Conservation (phyloP, 306 rosid species). For the Herpetospermum pedunculosum region DNA sequence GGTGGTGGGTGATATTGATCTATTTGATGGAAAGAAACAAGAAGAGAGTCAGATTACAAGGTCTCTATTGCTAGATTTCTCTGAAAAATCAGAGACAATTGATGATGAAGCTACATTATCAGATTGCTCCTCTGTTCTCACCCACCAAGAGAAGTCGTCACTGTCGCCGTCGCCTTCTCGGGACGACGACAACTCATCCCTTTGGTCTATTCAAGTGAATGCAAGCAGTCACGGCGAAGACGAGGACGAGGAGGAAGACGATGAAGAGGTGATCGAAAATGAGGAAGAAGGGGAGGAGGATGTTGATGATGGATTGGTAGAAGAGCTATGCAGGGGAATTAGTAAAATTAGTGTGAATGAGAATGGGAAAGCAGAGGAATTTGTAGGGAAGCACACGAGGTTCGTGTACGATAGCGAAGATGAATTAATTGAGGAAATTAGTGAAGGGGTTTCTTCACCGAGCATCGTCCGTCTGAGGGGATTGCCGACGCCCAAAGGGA, state of each 20-base stretch:
- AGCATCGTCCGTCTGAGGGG: conserved; percentile 48
- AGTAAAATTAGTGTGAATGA: conserved; percentile 52
- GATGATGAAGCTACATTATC: conserved; percentile 19
- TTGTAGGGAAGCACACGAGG: conserved; percentile 64
- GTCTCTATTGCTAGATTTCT: conserved; percentile 66
- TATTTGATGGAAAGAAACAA: conserved; percentile 24
- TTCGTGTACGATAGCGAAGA: conserved; percentile 77
- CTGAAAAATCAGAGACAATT: conserved; percentile 51
- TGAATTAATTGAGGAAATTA: conserved; percentile 45
- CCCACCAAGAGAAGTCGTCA: conserved; percentile 20
- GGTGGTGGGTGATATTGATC: conserved; percentile 23
- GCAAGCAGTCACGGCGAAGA: conserved; percentile 46
- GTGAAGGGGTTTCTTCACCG: conserved; percentile 28
- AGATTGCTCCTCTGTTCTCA: conserved; percentile 41
- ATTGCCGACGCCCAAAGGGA: conserved; percentile 74
- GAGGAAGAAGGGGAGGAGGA: conserved; percentile 21
- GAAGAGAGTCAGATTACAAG: conserved; percentile 39
- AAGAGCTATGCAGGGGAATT: conserved; percentile 60
- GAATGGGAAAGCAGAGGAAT: conserved; percentile 26
- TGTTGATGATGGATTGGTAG: conserved; percentile 24
- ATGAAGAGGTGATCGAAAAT: conserved; percentile 26
- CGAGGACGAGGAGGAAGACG: conserved; percentile 24
- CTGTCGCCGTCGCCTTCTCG: conserved; percentile 10
- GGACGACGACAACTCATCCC: conserved; percentile 67
- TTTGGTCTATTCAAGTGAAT: conserved; percentile 88